phyloP scores from a whole-genome alignment of 108 stramenopile species.

The Stephanodiscus triporus region DNA sequence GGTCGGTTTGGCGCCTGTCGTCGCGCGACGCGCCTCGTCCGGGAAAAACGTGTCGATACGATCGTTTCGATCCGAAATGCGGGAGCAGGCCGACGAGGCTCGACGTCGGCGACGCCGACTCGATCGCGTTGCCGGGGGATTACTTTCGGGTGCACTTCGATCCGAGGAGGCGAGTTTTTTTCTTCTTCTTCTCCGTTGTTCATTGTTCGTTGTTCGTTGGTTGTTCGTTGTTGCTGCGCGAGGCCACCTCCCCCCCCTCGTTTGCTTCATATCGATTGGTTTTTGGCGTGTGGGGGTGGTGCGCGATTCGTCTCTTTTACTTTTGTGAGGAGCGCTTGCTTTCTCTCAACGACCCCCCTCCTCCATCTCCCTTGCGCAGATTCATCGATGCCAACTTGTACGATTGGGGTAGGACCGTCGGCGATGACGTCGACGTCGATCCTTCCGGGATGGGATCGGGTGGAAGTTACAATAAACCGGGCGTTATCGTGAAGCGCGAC shows the following conservation, averaged over 20 bases:
- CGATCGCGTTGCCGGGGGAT: conserved; percentile 56
- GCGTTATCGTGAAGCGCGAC: conserved; percentile 61
- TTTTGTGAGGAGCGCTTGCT: too few species aligned
- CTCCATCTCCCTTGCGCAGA: neutral
- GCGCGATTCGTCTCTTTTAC: too few species aligned
- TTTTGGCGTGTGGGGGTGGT: too few species aligned
- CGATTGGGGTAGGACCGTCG: conserved; percentile 54
- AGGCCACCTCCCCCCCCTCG: too few species aligned
- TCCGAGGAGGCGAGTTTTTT: conserved; percentile 52
- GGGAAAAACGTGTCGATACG: neutral
- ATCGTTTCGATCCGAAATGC: conserved; percentile 46
- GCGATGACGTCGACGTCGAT: neutral
- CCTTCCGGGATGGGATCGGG: neutral
- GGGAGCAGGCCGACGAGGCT: conserved; percentile 67
- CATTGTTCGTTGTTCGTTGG: too few species aligned
- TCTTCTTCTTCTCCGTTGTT: too few species aligned
- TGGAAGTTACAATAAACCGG: conserved; percentile 30
- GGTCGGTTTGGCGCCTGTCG: conserved; percentile 77
- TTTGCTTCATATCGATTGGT: too few species aligned
- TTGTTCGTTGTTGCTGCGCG: too few species aligned
- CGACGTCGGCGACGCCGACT: conserved; percentile 48
- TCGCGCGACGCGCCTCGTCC: conserved; percentile 19
- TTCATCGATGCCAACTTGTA: conserved; percentile 64
- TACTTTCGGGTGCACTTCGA: conserved; percentile 82
- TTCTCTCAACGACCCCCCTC: too few species aligned